Base-by-base conservation (phyloP, 768 basidiomycete species). In the Scleroderma bovista region DNA sequence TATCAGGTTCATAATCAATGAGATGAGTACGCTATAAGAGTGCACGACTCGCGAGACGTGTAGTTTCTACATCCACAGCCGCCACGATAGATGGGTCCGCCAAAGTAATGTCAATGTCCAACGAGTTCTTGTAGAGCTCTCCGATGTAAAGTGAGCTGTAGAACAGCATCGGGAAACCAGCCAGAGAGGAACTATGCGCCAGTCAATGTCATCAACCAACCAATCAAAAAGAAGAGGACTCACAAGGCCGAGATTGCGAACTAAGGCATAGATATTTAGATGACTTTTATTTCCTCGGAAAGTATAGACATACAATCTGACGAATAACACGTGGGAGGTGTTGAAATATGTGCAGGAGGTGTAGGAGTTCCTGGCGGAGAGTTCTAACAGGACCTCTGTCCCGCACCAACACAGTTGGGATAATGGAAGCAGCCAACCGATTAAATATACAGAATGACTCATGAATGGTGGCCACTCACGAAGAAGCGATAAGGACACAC, bases 141-240 rank as follows among this genome's bases (percentile, higher is more conserved):
- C 89, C 88, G 47, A 96, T 76, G 68, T 93, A 97, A 23, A 90
- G 72, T 2, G 88, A 86, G 3, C 83, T 86, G 71, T 92, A 93
- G 68, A 93, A 93, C 1, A 95, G 73, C 19, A 93, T 69, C 0
- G 94, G 93, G 60, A 95, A 96, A 94, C 94, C 96, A 7, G 81
- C 88, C 52, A 93, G 75, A 83, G 83, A 94, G 10, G 83, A 77
- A 52, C 88, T 91, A 49, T 9, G 26, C 9, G 9, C 26, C 26
- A 29, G 9, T 29, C 26, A 29, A 5, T 9, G 15, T 13, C 40
- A 16, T 6, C 26, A 29, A 29, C 26, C 9, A 9, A 29, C 9
- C 5, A 29, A 4, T 9, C 9, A 5, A 29, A n/a, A 9, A 29
- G 26, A 29, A 29, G 26, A 29, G 26, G 26, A 9, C 26, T 29